A percentile compares a stretch with the other conserved stretches of the same genome.
phyloP scores from a whole-genome alignment of 805 yeast genomes.

The Saturnispora quitensis region DNA sequence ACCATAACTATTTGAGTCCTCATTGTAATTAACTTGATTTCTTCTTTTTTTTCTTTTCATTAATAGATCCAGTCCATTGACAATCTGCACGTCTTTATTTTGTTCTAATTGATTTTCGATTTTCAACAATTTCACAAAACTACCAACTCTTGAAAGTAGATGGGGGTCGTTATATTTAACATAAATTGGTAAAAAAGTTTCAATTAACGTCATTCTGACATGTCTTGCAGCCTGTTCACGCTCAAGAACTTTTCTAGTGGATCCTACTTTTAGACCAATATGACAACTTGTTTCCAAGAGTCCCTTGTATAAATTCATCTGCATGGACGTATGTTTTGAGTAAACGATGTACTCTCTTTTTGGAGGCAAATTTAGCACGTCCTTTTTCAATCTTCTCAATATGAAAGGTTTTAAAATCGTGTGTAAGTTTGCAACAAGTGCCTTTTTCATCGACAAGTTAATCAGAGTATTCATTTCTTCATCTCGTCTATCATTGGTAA shows the following conservation, averaged over 20 bases:
- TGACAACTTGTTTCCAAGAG: constrained; percentile 6
- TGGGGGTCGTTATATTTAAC: constrained; percentile 9
- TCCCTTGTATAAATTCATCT: constrained; percentile 36
- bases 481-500: constrained; percentile 18
- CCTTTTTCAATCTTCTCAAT: constrained; percentile 69
- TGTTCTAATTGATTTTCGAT: not conserved
- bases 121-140: constrained; percentile 1
- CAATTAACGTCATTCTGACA: constrained; percentile 33
- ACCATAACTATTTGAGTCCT: constrained; percentile 12
- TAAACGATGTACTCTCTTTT: constrained; percentile 84
- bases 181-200: constrained; percentile 33
- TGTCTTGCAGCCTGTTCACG: not conserved
- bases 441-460: constrained; percentile 47
- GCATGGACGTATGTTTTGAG: constrained; percentile 55
- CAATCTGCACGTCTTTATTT: not conserved
- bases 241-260: not conserved
- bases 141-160: not conserved
- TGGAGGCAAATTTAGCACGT: constrained; percentile 70
- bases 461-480: constrained; percentile 42
- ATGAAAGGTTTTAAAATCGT: constrained; percentile 83
- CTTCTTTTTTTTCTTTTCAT: constrained; percentile 3
- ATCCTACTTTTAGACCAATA: constrained; percentile 1
- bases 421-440: constrained; percentile 69
- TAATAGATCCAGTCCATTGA: constrained; percentile 1
- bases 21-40: constrained; percentile 6